These are phyloP conservation scores for Yamadazyma sp. DNA, from an alignment of 1,139 yeast species.

Conservation along the genomic window DNA sequence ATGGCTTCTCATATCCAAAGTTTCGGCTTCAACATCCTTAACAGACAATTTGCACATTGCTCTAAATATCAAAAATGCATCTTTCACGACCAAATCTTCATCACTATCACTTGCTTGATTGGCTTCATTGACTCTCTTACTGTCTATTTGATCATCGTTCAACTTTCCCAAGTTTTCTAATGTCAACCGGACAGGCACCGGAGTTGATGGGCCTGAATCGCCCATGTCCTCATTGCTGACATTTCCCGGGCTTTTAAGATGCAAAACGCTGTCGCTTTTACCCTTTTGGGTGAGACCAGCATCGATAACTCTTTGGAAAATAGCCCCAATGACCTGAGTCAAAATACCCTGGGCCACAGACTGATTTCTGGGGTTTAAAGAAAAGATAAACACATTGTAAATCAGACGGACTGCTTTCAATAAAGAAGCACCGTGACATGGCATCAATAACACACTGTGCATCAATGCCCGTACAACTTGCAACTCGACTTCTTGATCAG, in stretches of 20 bases:
- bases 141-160: conserved; percentile 41
- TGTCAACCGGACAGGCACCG: conserved; percentile 43
- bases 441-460: conserved; percentile 78
- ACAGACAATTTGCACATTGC: conserved; percentile 93
- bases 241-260: conserved; percentile 15
- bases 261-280: conserved; percentile 17
- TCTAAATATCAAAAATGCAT: conserved; percentile 88
- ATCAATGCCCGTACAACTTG: conserved; percentile 91
- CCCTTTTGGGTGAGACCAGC: conserved; percentile 14
- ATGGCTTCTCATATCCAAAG: conserved; percentile 84
- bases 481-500: conserved; percentile 83
- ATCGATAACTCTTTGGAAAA: conserved; percentile 66
- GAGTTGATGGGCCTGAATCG: conserved; percentile 9
- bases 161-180: conserved; percentile 56
- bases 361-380: conserved; percentile 80
- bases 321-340: conserved; percentile 84
- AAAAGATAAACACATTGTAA: conserved; percentile 85
- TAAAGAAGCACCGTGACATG: conserved; percentile 88
- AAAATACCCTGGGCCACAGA: conserved; percentile 94
- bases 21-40: conserved; percentile 69
- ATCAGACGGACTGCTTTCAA: conserved; percentile 90
- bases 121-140: conserved; percentile 50
- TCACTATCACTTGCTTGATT: conserved; percentile 46
- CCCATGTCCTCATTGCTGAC: conserved; percentile 21
- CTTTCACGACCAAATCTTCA: conserved; percentile 74